Percentiles rank a stretch among this genome's conserved stretches.
Evolutionary conservation across 163 green algal genomes (phyloP).

Genomic region (Scenedesmus sp.): DNA sequence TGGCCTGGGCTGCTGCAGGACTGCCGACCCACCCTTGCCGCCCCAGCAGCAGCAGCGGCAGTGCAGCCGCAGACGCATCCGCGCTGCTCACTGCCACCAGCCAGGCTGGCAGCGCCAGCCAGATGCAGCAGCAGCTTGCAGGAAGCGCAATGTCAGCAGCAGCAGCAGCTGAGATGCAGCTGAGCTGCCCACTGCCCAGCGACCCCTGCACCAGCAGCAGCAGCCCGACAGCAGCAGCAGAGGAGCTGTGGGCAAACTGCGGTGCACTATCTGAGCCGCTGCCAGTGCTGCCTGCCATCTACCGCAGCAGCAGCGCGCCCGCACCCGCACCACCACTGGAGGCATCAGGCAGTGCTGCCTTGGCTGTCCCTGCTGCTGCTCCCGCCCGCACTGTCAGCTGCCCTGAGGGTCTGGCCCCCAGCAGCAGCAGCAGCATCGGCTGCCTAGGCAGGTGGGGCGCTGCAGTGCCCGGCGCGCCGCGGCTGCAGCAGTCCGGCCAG

Average conservation of each 20-base stretch:
- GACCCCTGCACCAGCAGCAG: background rate
- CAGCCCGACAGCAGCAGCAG: background rate
- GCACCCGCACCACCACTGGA: background rate
- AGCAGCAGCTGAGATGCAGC: background rate
- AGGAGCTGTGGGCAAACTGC: background rate
- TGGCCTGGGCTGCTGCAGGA: background rate
- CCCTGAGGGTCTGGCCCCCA: background rate
- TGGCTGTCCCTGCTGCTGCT: background rate
- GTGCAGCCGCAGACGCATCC: conserved; percentile 18
- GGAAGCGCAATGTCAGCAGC: background rate
- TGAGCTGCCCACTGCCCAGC: background rate
- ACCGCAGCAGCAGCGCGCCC: background rate
- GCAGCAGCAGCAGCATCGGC: background rate
- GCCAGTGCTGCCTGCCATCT: conserved; percentile 2
- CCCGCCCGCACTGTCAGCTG: background rate
- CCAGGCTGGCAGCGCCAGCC: background rate
- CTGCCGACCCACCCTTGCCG: background rate
- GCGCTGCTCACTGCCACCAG: background rate
- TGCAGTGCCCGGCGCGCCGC: background rate
- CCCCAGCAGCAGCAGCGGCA: conserved; percentile 2
- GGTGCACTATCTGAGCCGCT: background rate
- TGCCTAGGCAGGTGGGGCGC: background rate
- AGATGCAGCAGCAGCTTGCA: background rate
- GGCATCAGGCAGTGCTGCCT: background rate
- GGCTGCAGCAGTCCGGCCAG: background rate